A percentile compares a stretch with the other conserved stretches of the same genome.
Evolutionary conservation across 2,329 filamentous ascomycete species (phyloP).

Genomic region (Penicillium sclerotigenum): DNA sequence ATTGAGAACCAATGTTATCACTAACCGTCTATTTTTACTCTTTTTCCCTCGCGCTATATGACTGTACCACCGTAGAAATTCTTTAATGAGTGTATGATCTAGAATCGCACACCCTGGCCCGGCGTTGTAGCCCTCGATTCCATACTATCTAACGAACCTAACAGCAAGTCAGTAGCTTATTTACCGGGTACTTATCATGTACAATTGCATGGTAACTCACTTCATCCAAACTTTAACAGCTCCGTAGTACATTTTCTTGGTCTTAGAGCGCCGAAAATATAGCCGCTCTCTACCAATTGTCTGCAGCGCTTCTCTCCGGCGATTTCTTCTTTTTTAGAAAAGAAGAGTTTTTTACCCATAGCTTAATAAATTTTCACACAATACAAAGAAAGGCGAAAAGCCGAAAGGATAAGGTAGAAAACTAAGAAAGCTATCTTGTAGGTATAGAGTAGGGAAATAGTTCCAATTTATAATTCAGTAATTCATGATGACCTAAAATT

Average conservation of each 20-base stretch:
- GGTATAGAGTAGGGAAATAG: neutral
- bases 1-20: slow-evolving; percentile 11
- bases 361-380: neutral
- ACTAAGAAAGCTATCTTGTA: neutral
- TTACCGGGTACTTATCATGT: neutral
- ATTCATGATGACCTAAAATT: neutral
- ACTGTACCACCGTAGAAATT: slow-evolving; percentile 15
- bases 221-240: slow-evolving; percentile 8
- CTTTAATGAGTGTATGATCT: slow-evolving; percentile 14
- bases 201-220: slow-evolving; percentile 5
- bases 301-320: slow-evolving; percentile 5
- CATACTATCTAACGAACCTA: slow-evolving; percentile 6
- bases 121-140: slow-evolving; percentile 6
- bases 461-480: neutral
- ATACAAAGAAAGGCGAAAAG: neutral
- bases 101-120: slow-evolving; percentile 4
- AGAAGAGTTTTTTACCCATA: slow-evolving; percentile 12
- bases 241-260: slow-evolving; percentile 11
- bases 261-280: slow-evolving; percentile 16
- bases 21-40: slow-evolving; percentile 12
- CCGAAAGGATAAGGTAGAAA: neutral
- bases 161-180: slow-evolving; percentile 1
- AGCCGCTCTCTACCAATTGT: slow-evolving; percentile 9
- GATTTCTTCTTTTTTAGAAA: slow-evolving; percentile 12
- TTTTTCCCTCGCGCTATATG: slow-evolving; percentile 7